Evolutionary conservation across 1,284 basidiomycete species (phyloP).

Genomic region (Heterobasidion occidentale): DNA sequence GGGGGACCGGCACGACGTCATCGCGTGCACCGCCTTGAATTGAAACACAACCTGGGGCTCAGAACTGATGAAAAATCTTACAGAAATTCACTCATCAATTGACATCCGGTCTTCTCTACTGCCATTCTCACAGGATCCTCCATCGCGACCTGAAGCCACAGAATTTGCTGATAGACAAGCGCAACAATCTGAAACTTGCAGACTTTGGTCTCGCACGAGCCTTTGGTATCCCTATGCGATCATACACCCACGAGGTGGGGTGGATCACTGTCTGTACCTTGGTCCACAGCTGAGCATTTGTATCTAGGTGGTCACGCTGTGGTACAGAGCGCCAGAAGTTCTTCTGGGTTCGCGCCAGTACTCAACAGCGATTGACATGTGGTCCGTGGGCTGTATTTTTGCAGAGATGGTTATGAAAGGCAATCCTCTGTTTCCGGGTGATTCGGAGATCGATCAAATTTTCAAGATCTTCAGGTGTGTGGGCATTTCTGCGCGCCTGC

Average conservation of each 20-base stretch:
- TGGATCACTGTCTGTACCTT: neutral
- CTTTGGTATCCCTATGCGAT: conserved; percentile 96
- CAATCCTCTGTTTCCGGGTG: conserved; percentile 92
- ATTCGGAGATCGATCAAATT: conserved; percentile 99
- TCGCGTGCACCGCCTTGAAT: neutral
- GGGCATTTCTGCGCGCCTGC: too few relatives aligned
- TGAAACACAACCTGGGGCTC: too few relatives aligned
- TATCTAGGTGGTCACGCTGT: conserved; percentile 88
- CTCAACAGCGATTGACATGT: conserved; percentile 96
- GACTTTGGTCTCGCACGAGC: conserved; percentile 97
- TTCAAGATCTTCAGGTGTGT: conserved; percentile 95
- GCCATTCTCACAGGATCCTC: conserved; percentile 93
- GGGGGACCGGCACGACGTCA: neutral
- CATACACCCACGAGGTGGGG: conserved; percentile 93
- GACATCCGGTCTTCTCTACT: conserved; percentile 84
- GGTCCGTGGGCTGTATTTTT: conserved; percentile 94
- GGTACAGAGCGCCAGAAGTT: conserved; percentile 98
- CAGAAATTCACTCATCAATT: conserved; percentile 91
- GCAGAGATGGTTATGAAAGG: conserved; percentile 90
- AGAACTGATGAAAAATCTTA: neutral
- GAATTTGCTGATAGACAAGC: conserved; percentile 90
- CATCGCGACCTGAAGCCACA: conserved; percentile 98
- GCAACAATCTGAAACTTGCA: conserved; percentile 88
- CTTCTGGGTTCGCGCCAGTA: conserved; percentile 94
- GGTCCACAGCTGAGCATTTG: neutral